Conservation (phyloP, 345 rosid species). For the Ricinus communis region DNA sequence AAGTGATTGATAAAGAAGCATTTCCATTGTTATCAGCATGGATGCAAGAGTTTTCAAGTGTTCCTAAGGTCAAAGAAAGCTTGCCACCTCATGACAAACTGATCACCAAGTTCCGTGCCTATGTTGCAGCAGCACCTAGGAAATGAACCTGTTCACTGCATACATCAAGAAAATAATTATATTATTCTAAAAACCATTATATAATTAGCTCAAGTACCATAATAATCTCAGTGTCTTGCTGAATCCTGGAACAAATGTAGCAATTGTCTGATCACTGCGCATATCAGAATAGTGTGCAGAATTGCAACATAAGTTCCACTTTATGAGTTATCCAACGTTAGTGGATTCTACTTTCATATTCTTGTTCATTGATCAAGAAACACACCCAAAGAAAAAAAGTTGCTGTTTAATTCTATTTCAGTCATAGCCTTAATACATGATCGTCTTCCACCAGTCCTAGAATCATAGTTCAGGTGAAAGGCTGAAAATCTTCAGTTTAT, state of each 20-base stretch:
- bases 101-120: conserved; percentile 25
- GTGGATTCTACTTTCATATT: background rate
- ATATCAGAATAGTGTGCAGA: background rate
- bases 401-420: background rate
- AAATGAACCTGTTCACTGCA: background rate
- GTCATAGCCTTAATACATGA: background rate
- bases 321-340: background rate
- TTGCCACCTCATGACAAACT: conserved; percentile 40
- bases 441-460: background rate
- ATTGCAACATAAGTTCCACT: background rate
- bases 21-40: conserved; percentile 33
- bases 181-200: background rate
- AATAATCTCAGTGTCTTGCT: background rate
- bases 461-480: background rate
- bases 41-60: conserved; percentile 26
- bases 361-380: background rate
- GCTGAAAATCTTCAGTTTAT: background rate
- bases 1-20: conserved; percentile 22
- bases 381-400: too few species aligned
- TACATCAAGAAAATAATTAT: background rate
- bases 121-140: background rate
- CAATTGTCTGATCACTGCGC: background rate
- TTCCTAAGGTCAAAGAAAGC: conserved; percentile 28
- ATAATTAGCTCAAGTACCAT: background rate
- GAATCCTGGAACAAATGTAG: background rate